These are phyloP conservation scores for Aspergillus pseudoterreus DNA, from an alignment of 2,329 filamentous ascomycete genomes.

Conservation along the genomic window DNA sequence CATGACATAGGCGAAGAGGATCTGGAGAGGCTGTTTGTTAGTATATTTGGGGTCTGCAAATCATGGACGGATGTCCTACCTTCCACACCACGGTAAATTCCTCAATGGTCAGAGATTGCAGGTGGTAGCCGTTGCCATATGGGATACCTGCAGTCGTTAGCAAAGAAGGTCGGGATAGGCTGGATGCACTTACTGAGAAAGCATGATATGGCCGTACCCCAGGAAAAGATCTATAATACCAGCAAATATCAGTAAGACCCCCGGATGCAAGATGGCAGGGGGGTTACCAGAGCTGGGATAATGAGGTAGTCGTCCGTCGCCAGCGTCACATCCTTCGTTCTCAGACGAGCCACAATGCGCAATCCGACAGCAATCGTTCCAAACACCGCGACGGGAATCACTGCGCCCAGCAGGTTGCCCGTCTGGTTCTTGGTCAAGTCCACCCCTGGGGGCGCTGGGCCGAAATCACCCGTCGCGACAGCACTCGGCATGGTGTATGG, in stretches of 20 bases:
- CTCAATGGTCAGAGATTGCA: not conserved
- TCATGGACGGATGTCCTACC: not conserved
- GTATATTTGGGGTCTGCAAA: not conserved
- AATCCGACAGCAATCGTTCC: not conserved
- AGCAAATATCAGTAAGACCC: not conserved
- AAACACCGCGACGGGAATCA: not conserved
- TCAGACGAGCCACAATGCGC: not conserved
- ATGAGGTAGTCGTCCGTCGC: not conserved
- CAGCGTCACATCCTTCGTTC: not conserved
- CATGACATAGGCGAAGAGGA: constrained; percentile 3
- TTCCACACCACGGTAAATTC: constrained; percentile 1
- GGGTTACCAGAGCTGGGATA: not conserved
- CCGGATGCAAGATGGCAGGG: not conserved
- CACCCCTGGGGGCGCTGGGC: not conserved
- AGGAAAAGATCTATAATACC: not conserved
- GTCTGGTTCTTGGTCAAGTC: not conserved
- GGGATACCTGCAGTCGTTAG: not conserved
- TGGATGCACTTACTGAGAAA: not conserved
- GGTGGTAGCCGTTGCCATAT: not conserved
- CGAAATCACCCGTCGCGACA: not conserved
- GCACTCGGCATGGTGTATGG: not conserved
- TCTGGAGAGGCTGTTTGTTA: not conserved
- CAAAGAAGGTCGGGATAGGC: not conserved
- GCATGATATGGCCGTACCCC: not conserved
- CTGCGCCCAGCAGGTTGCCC: not conserved